Conservation (phyloP, 2,329 filamentous ascomycete genomes). For the Hypoxylon rubiginosum region DNA sequence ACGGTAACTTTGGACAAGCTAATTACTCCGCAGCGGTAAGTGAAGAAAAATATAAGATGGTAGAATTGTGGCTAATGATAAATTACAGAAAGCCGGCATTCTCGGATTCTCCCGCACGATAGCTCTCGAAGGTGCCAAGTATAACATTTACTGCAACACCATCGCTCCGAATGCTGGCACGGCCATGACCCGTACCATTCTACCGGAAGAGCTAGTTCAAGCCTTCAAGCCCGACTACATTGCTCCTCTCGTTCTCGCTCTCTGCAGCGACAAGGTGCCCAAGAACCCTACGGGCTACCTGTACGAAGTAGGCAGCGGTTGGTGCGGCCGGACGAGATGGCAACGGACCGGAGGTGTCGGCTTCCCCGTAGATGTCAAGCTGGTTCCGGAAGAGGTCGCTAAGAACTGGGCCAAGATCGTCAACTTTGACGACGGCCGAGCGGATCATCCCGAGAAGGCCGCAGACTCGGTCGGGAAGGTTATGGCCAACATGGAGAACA, state of each 20-base stretch:
- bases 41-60: conserved; percentile 42
- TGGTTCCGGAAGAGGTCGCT: conserved; percentile 87
- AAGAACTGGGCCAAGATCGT: conserved; percentile 82
- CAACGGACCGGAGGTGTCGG: conserved; percentile 90
- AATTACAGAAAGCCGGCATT: conserved; percentile 83
- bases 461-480: conserved; percentile 82
- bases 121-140: conserved; percentile 92
- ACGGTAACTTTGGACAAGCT: conserved; percentile 98
- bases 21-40: conserved; percentile 93
- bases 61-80: conserved; percentile 38
- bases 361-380: conserved; percentile 87
- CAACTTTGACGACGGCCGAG: conserved; percentile 88
- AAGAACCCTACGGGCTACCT: conserved; percentile 86
- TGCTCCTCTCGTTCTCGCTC: conserved; percentile 88
- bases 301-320: conserved; percentile 95
- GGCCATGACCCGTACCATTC: conserved; percentile 91
- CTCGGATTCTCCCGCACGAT: conserved; percentile 95
- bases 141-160: conserved; percentile 98
- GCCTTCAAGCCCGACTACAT: conserved; percentile 99
- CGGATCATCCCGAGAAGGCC: conserved; percentile 86
- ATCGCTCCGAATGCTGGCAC: conserved; percentile 98
- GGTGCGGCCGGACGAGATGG: conserved; percentile 93
- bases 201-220: conserved; percentile 98
- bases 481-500: conserved; percentile 87
- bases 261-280: conserved; percentile 88